A percentile compares a stretch with the other conserved stretches of the same genome.
phyloP scores from a whole-genome alignment of 148 eudicot species.

The Rhododendron molle region DNA sequence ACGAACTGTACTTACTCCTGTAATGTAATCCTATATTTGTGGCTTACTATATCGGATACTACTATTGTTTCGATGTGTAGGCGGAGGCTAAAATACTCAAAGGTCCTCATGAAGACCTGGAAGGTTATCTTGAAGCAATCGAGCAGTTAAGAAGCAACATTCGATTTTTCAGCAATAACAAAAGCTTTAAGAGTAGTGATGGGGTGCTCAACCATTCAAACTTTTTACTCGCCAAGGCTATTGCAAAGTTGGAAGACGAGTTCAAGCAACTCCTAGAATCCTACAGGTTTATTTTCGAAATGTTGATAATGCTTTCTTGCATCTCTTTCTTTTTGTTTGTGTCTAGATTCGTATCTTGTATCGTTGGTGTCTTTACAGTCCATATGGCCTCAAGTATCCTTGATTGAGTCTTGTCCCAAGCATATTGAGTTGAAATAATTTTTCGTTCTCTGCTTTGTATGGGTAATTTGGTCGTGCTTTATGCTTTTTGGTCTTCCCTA shows the following conservation, averaged over 20 bases:
- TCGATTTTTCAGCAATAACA: slow-evolving; percentile 72
- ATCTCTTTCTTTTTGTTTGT: neutral
- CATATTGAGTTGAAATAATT: neutral
- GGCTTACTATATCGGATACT: neutral
- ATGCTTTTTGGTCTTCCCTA: neutral
- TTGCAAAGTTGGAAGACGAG: slow-evolving; percentile 95
- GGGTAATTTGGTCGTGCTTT: neutral
- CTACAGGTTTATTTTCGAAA: slow-evolving; percentile 57
- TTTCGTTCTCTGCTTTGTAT: neutral
- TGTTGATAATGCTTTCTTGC: neutral
- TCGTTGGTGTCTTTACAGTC: neutral
- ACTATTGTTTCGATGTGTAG: slow-evolving; percentile 33
- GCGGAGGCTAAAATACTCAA: slow-evolving; percentile 92
- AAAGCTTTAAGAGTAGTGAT: slow-evolving; percentile 90
- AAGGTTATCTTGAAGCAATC: slow-evolving; percentile 93
- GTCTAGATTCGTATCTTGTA: neutral
- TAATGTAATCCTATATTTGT: neutral
- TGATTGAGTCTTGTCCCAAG: neutral
- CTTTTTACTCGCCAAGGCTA: slow-evolving; percentile 76
- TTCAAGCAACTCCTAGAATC: slow-evolving; percentile 71
- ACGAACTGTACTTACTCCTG: neutral
- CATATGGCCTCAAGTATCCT: neutral
- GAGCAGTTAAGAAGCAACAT: slow-evolving; percentile 82
- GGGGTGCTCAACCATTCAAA: slow-evolving; percentile 77
- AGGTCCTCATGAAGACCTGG: slow-evolving; percentile 96